Conservation (phyloP, 2,329 filamentous ascomycete species). For the Colletotrichum lini region DNA sequence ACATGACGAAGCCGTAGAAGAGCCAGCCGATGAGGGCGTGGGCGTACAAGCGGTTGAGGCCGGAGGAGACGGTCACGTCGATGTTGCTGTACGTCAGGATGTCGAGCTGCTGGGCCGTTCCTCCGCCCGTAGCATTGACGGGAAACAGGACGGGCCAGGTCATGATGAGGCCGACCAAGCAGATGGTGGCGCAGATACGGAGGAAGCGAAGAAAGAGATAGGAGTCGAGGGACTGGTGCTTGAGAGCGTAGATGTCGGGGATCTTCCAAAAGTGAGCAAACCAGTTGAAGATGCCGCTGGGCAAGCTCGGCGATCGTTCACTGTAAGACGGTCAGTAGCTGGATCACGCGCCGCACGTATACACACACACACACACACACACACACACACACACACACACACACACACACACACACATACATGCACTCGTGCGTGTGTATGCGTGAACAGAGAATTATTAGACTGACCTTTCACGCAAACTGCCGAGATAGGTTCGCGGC, state of each 20-base stretch:
- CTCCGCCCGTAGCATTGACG: constrained; percentile 87
- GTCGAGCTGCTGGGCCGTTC: constrained; percentile 76
- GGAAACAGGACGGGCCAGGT: constrained; percentile 92
- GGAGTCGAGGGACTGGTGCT: constrained; percentile 88
- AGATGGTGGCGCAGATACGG: constrained; percentile 81
- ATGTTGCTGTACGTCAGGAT: constrained; percentile 86
- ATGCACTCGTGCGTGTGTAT: too few species aligned
- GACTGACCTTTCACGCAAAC: constrained; percentile 57
- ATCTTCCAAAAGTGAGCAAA: constrained; percentile 73
- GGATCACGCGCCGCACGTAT: too few species aligned
- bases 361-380: too few species aligned
- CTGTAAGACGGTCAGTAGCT: constrained; percentile 45
- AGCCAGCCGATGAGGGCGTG: constrained; percentile 86
- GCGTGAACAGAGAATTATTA: neutral
- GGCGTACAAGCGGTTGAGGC: constrained; percentile 81
- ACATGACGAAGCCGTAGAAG: constrained; percentile 90
- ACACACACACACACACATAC: too few species aligned
- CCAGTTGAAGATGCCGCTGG: constrained; percentile 74
- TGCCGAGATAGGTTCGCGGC: constrained; percentile 65
- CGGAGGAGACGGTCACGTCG: constrained; percentile 60
- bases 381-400: too few species aligned
- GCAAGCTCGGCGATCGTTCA: constrained; percentile 71
- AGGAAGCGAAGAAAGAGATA: constrained; percentile 90
- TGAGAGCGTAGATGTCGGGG: constrained; percentile 81
- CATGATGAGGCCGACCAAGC: constrained; percentile 85